Percentiles rank a stretch among this genome's conserved stretches.
Conservation (phyloP, 176 grass and related monocot species). For the Cenchrus purpureus region DNA sequence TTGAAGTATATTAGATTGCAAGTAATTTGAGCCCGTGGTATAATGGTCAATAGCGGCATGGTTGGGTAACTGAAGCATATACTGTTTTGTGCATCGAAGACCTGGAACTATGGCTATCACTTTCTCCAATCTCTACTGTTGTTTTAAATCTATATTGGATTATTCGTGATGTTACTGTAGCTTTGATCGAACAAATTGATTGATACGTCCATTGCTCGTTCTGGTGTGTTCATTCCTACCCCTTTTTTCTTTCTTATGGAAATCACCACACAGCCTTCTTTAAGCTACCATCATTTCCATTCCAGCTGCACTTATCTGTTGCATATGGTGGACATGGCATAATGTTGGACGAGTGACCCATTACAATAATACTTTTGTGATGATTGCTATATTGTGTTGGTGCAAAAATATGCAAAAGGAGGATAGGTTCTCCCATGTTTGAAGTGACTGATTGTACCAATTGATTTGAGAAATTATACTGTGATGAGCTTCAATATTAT, state of each 20-base stretch:
- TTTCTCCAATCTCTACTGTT: background rate
- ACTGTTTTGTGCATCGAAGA: background rate
- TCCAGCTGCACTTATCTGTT: background rate
- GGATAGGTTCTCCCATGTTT: conserved; percentile 1
- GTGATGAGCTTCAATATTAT: conserved; percentile 19
- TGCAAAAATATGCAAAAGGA: background rate
- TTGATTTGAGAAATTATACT: conserved; percentile 22
- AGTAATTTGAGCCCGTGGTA: background rate
- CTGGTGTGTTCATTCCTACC: background rate
- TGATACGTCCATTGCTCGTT: background rate
- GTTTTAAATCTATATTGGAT: background rate
- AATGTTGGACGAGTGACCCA: background rate
- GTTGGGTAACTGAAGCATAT: background rate
- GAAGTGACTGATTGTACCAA: background rate
- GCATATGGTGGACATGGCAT: background rate
- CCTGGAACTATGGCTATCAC: background rate
- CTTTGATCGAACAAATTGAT: background rate
- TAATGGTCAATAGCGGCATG: background rate
- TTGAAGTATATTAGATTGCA: background rate
- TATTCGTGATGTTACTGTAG: background rate
- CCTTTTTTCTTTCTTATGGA: background rate
- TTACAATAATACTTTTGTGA: conserved; percentile 9
- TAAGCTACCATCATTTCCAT: background rate
- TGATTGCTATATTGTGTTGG: conserved; percentile 4
- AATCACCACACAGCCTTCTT: background rate